These are phyloP conservation scores for Dictyostelium firmibasis DNA, from an alignment of 78 protist genomes.

Conservation along the genomic window DNA sequence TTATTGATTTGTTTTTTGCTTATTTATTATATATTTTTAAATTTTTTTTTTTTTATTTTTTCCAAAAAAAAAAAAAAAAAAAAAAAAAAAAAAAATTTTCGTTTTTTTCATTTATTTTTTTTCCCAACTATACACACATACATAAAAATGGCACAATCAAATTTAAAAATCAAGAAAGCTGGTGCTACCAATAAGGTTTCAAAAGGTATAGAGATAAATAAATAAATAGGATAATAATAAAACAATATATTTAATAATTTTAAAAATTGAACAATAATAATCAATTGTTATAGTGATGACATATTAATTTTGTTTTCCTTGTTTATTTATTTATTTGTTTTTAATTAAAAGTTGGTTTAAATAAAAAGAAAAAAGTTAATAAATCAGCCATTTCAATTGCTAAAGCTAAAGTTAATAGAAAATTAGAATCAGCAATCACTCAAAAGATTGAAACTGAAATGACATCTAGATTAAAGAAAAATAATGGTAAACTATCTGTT, in stretches of 20 bases:
- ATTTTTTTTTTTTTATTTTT: background rate
- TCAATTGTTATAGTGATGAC: too few relatives aligned
- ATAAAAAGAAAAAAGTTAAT: background rate
- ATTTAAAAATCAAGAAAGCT: slow-evolving; percentile 42
- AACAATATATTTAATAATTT: too few relatives aligned
- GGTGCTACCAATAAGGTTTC: background rate
- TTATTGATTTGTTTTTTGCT: too few relatives aligned
- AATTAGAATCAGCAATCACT: slow-evolving; percentile 7
- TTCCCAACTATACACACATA: too few relatives aligned
- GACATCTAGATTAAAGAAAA: slow-evolving; percentile 12
- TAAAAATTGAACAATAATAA: too few relatives aligned
- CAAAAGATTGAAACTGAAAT: slow-evolving; percentile 58
- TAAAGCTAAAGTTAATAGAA: background rate
- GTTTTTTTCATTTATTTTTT: too few relatives aligned
- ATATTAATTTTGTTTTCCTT: background rate
- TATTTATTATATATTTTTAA: too few relatives aligned
- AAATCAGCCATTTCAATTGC: slow-evolving; percentile 33
- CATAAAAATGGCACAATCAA: slow-evolving; percentile 41
- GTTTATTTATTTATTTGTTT: background rate
- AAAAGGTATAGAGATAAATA: background rate
- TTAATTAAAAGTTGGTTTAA: slow-evolving; percentile 53
- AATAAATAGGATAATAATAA: background rate
- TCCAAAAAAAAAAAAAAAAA: too few relatives aligned
- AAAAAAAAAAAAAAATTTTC: too few relatives aligned
- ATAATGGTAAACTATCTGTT: slow-evolving; percentile 53